phyloP scores from a whole-genome alignment of 2,329 filamentous ascomycete genomes.

The Trichophyton schoenleinii region DNA sequence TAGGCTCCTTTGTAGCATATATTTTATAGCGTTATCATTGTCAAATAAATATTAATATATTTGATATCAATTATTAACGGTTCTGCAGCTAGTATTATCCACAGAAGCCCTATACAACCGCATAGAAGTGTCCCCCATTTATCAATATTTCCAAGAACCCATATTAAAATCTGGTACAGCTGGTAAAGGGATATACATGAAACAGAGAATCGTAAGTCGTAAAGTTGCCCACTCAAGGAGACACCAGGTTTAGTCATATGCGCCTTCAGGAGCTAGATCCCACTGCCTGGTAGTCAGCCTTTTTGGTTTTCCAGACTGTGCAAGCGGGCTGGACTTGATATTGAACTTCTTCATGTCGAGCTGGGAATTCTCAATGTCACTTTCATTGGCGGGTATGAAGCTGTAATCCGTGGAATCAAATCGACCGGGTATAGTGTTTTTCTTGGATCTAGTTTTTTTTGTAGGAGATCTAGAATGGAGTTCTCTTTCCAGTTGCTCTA shows the following conservation, averaged over 20 bases:
- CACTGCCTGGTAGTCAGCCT: slow-evolving; percentile 37
- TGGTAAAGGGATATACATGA: not conserved
- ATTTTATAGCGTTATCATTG: too few relatives aligned
- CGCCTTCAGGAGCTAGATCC: slow-evolving; percentile 32
- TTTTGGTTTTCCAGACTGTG: slow-evolving; percentile 23
- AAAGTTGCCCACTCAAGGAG: not conserved
- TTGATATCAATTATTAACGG: not conserved
- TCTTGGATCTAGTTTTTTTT: slow-evolving; percentile 34
- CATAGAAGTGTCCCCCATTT: not conserved
- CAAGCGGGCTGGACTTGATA: slow-evolving; percentile 20
- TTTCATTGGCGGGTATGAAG: slow-evolving; percentile 16
- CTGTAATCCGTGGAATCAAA: slow-evolving; percentile 20
- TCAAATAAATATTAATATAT: not conserved
- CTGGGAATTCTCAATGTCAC: slow-evolving; percentile 25
- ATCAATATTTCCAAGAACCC: not conserved
- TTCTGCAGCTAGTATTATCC: not conserved
- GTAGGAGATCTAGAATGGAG: slow-evolving; percentile 50
- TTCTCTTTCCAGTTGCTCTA: slow-evolving; percentile 54
- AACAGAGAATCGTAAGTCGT: not conserved
- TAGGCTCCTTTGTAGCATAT: not conserved
- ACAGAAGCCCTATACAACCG: not conserved
- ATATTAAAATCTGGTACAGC: not conserved
- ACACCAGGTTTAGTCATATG: not conserved
- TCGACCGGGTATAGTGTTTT: slow-evolving; percentile 15
- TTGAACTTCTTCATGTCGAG: slow-evolving; percentile 27